Evolutionary conservation across 306 rosid genomes (phyloP).

Genomic region (Corylus heterophylla): DNA sequence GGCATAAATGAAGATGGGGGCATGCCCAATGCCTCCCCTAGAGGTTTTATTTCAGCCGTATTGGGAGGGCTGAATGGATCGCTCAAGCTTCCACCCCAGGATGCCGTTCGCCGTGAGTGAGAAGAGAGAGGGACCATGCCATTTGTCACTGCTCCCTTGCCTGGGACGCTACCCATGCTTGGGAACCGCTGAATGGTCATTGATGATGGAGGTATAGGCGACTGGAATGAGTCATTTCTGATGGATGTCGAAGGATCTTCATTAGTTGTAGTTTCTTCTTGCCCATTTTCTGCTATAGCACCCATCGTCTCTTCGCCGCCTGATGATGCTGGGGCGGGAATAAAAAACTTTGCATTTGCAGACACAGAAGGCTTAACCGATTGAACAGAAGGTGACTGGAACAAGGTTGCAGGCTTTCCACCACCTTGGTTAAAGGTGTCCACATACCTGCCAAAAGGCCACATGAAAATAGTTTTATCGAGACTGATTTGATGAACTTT

Average conservation of each 20-base stretch:
- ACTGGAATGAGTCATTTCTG: constrained; percentile 43
- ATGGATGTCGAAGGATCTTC: constrained; percentile 52
- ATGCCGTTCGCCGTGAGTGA: constrained; percentile 68
- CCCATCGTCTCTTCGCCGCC: constrained; percentile 56
- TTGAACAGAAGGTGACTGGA: constrained; percentile 69
- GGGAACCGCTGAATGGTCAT: constrained; percentile 59
- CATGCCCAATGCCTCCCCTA: constrained; percentile 52
- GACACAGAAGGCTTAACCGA: constrained; percentile 62
- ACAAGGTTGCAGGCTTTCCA: constrained; percentile 64
- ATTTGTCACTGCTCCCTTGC: constrained; percentile 28
- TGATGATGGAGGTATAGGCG: constrained; percentile 34
- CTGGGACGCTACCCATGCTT: constrained; percentile 57
- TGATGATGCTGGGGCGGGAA: constrained; percentile 61
- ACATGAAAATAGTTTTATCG: constrained; percentile 17
- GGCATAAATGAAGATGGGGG: constrained; percentile 52
- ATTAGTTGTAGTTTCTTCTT: constrained; percentile 43
- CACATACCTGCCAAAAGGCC: constrained; percentile 66
- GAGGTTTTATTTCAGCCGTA: constrained; percentile 37
- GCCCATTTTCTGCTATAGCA: constrained; percentile 59
- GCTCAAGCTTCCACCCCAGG: constrained; percentile 73
- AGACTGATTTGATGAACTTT: neutral
- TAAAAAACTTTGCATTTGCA: constrained; percentile 73
- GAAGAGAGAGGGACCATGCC: constrained; percentile 32
- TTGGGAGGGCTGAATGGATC: constrained; percentile 50
- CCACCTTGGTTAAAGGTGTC: constrained; percentile 90